Percentiles rank a stretch among this genome's conserved stretches.
phyloP scores from a whole-genome alignment of 2,329 filamentous ascomycete species.

The Parafenestella ontariensis region DNA sequence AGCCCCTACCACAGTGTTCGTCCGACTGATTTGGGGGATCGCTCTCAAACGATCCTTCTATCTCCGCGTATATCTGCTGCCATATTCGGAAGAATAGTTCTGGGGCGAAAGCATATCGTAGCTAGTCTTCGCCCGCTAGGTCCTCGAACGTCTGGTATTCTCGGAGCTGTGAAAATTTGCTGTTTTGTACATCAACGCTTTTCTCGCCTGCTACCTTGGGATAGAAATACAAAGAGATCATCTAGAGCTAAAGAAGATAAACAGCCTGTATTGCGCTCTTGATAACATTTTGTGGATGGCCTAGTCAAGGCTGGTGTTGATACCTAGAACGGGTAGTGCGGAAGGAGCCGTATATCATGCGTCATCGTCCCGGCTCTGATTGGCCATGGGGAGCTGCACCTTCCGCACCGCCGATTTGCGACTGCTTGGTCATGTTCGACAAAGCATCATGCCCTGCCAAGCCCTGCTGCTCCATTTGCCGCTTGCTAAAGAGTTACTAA shows the following conservation, averaged over 20 bases:
- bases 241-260: too few relatives aligned
- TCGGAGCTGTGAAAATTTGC: too few relatives aligned
- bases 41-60: neutral
- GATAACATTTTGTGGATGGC: too few relatives aligned
- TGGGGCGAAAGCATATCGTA: slow-evolving; percentile 27
- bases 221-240: too few relatives aligned
- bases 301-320: slow-evolving; percentile 1
- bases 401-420: slow-evolving; percentile 10
- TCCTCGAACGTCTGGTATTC: slow-evolving; percentile 2
- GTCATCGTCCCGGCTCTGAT: slow-evolving; percentile 2
- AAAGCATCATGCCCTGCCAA: slow-evolving; percentile 22
- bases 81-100: slow-evolving; percentile 13
- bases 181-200: too few relatives aligned
- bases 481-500: slow-evolving; percentile 42
- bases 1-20: too few relatives aligned
- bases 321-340: neutral
- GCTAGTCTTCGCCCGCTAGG: slow-evolving; percentile 25
- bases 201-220: too few relatives aligned
- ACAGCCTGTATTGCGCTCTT: too few relatives aligned
- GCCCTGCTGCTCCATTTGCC: slow-evolving; percentile 7
- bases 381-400: slow-evolving; percentile 9
- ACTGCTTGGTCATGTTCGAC: slow-evolving; percentile 29
- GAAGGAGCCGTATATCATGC: neutral
- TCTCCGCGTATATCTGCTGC: neutral
- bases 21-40: neutral